Percentiles rank a stretch among this genome's conserved stretches.
phyloP scores from a whole-genome alignment of 257 asterid species.

The Echium plantagineum region DNA sequence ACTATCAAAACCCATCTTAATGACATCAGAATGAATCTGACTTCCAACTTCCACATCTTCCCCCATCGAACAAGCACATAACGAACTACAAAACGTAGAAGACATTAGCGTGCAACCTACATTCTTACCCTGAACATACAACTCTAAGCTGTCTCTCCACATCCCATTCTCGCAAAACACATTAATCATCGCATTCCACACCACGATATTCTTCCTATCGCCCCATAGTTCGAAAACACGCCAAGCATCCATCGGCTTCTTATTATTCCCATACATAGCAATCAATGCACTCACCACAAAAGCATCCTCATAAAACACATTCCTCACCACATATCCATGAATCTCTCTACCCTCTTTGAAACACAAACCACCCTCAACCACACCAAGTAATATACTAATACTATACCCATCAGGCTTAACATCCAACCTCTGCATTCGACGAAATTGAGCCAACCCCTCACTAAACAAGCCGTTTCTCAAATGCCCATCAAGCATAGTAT shows the following conservation, averaged over 20 bases:
- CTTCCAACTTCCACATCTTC: conserved; percentile 35
- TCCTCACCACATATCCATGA: conserved; percentile 58
- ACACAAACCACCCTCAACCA: conserved; percentile 17
- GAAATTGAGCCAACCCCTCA: conserved; percentile 35
- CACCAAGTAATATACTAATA: conserved; percentile 63
- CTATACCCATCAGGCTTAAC: conserved; percentile 71
- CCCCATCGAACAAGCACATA: conserved; percentile 57
- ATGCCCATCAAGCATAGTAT: conserved; percentile 65
- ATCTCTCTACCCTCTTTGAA: conserved; percentile 34
- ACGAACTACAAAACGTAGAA: conserved; percentile 45
- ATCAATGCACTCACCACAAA: conserved; percentile 58
- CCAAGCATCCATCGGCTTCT: conserved; percentile 56
- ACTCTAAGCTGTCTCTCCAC: conserved; percentile 44
- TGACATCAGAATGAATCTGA: conserved; percentile 62
- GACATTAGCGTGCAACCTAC: conserved; percentile 40
- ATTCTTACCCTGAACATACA: conserved; percentile 36
- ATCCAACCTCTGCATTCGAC: conserved; percentile 42
- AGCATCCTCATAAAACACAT: conserved; percentile 35
- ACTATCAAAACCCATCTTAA: conserved; percentile 47
- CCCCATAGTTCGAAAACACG: conserved; percentile 35
- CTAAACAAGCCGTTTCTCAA: conserved; percentile 30
- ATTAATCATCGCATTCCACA: conserved; percentile 69
- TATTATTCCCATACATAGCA: conserved; percentile 43
- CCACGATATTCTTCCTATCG: conserved; percentile 30
- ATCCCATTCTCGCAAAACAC: conserved; percentile 53